Evolutionary conservation across 176 grass and related monocot species (phyloP).

Genomic region (Triticum timopheevii): DNA sequence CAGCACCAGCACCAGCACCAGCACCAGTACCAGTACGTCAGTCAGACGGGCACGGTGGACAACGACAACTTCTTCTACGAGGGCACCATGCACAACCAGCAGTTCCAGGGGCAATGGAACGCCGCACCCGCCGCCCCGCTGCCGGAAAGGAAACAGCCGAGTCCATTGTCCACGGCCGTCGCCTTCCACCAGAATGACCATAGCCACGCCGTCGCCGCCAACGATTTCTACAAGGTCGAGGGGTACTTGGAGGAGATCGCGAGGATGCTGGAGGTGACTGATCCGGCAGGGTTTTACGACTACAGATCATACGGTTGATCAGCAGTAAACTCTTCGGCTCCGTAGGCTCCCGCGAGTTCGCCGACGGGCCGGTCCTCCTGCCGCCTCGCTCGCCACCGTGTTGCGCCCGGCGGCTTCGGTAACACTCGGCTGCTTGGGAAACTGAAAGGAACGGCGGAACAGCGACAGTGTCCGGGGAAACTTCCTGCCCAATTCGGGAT

Average conservation of each 20-base stretch:
- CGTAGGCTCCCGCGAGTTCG: no score
- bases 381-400: no score
- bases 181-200: conserved; percentile 38
- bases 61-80: background rate
- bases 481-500: background rate
- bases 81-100: conserved; percentile 31
- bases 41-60: background rate
- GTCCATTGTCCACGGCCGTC: conserved; percentile 1
- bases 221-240: conserved; percentile 45
- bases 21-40: conserved; percentile 3
- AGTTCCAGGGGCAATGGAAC: conserved; percentile 41
- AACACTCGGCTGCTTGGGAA: no score
- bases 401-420: no score
- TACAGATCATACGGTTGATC: conserved; percentile 48
- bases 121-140: background rate
- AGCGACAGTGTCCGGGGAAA: background rate
- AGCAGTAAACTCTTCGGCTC: no score
- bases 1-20: background rate
- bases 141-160: conserved; percentile 35
- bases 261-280: conserved; percentile 52
- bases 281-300: conserved; percentile 43
- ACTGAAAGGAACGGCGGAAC: background rate
- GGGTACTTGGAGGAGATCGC: conserved; percentile 71
- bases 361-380: no score
- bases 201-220: background rate